Evolutionary conservation across 1,284 basidiomycete species (phyloP), one percentile per base, ranked within the genome.

Genomic region (Trametes sp.): DNA sequence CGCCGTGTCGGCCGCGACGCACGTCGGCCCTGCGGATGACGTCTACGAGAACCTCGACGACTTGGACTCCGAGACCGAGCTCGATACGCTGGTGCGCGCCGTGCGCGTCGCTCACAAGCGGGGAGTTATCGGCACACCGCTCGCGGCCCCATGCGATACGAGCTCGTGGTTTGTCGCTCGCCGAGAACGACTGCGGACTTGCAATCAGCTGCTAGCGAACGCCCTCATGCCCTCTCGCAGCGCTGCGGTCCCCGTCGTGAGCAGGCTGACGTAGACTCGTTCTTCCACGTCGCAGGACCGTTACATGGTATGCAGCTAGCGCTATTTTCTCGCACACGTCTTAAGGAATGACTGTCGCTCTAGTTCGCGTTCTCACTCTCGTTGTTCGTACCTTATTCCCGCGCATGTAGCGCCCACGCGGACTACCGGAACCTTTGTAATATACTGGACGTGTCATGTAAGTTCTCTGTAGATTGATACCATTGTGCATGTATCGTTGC

Each of bases 1-100:
- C 6, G 72, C 71, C n/a, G 70, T 70, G 9, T 68, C 70, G 1
- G 73, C 70, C 9, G 67, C 72, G 1, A 66, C 69, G 2, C 69
- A 68, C 23, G 69, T 69, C 21, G 70, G 45, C 19, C 62, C 58
- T 16, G 82, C 82, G 3, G 87, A 86, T 35, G 88, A 88, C 54
- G 79, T 81, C n/a, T 83, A 83, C 50, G 90, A 92, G 73, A 92
- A 92, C 65, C 78, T 92, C 61, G 91, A 93, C 61, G 91, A 93
- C 59, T 69, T 94, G 55, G 92, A 94, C 73, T 93, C 91, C 3
- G 90, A 93, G 70, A 87, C 85, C 21, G 94, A 89, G 71, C 74
- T 88, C 35, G 87, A 87, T 31, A 78, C 82, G 10, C 78, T 89
- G 64, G 79, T 85, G 28, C 81, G 79, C 56, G 79, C 83, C 3